phyloP scores from a whole-genome alignment of 2,329 filamentous ascomycete species.

The Plenodomus tracheiphilus region DNA sequence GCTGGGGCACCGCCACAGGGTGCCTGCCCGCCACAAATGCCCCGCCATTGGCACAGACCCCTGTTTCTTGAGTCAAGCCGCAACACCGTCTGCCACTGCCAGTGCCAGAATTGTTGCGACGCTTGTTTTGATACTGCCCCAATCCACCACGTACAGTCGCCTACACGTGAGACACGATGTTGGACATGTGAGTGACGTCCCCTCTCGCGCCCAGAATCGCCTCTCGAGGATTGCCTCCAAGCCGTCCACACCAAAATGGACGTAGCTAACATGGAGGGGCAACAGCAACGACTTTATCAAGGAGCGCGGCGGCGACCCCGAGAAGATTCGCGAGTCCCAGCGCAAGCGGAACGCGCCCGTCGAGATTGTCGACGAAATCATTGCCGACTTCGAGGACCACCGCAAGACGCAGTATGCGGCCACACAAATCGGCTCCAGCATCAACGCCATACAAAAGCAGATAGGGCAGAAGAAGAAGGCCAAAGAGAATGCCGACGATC shows the following conservation, averaged over 20 bases:
- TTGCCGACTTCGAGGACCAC: constrained; percentile 83
- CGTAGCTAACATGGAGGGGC: constrained; percentile 2
- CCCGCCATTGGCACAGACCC: constrained; percentile 18
- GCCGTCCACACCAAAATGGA: not conserved
- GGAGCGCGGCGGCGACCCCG: constrained; percentile 88
- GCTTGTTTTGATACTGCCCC: constrained; percentile 9
- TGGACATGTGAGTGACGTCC: constrained; percentile 35
- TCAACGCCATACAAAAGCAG: constrained; percentile 87
- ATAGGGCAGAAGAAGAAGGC: constrained; percentile 89
- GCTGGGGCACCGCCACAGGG: constrained; percentile 13
- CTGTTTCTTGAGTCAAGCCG: constrained; percentile 32
- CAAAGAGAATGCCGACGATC: constrained; percentile 82
- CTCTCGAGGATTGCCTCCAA: not conserved
- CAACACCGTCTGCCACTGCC: constrained; percentile 8
- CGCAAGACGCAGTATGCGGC: constrained; percentile 77
- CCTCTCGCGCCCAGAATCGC: not conserved
- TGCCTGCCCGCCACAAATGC: constrained; percentile 10
- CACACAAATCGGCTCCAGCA: constrained; percentile 78
- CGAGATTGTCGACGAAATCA: constrained; percentile 87
- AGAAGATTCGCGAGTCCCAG: constrained; percentile 91
- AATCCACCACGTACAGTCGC: constrained; percentile 7
- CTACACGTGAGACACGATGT: constrained; percentile 25
- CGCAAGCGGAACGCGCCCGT: constrained; percentile 77
- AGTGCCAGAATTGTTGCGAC: too few relatives aligned
- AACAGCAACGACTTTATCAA: constrained; percentile 57